These are phyloP conservation scores for Nitzschia sp. DNA, from an alignment of 108 stramenopile species.

Conservation along the genomic window DNA sequence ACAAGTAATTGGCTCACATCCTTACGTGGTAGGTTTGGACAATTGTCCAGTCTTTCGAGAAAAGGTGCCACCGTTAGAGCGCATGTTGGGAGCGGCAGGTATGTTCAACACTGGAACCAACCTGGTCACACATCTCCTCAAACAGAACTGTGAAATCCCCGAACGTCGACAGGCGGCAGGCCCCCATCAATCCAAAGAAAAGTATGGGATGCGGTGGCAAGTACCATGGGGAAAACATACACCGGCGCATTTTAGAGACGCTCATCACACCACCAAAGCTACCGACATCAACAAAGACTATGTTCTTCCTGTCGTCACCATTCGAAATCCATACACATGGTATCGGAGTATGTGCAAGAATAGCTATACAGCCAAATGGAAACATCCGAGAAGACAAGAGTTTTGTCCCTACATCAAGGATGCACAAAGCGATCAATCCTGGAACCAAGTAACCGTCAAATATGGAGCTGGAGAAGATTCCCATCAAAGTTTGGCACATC, in stretches of 20 bases:
- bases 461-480: constrained; percentile 54
- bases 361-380: constrained; percentile 68
- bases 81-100: constrained; percentile 69
- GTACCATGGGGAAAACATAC: constrained; percentile 78
- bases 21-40: constrained; percentile 52
- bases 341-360: constrained; percentile 75
- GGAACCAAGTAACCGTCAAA: constrained; percentile 63
- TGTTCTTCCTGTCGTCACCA: constrained; percentile 67
- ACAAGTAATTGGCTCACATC: constrained; percentile 49
- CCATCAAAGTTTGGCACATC: constrained; percentile 54
- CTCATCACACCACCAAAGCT: constrained; percentile 49
- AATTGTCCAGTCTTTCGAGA: constrained; percentile 44
- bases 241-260: constrained; percentile 51
- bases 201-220: constrained; percentile 76
- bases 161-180: constrained; percentile 55
- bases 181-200: constrained; percentile 53
- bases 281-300: constrained; percentile 50
- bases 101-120: constrained; percentile 85
- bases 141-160: constrained; percentile 76
- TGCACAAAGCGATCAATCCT: constrained; percentile 14
- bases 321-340: constrained; percentile 75
- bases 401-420: constrained; percentile 69
- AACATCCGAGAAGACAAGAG: constrained; percentile 20
- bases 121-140: constrained; percentile 64
- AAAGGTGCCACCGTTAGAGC: constrained; percentile 44